Conservation (phyloP, 805 yeast genomes). For the Brettanomyces bruxellensis region DNA sequence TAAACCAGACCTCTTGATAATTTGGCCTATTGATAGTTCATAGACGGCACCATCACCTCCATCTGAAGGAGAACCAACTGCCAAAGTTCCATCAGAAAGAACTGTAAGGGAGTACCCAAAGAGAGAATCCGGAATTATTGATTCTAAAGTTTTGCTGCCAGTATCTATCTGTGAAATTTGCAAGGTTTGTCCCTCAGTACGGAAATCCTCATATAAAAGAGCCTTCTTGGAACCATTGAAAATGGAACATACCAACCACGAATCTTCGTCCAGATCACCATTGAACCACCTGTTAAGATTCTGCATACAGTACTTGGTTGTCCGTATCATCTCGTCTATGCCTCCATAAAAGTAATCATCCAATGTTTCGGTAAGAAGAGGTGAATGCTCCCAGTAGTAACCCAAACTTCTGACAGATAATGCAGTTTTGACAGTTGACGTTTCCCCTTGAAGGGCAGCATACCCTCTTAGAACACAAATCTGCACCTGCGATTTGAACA, state of each 20-base stretch:
- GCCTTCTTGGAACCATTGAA: background rate
- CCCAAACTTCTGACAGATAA: constrained; percentile 4
- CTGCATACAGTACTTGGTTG: constrained; percentile 30
- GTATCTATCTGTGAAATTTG: background rate
- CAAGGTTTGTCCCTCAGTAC: background rate
- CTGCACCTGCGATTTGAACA: constrained; percentile 26
- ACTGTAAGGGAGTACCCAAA: constrained; percentile 39
- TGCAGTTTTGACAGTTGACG: constrained; percentile 12
- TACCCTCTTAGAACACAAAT: constrained; percentile 50
- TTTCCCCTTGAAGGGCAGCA: constrained; percentile 41
- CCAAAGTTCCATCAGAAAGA: constrained; percentile 33
- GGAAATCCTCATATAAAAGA: background rate
- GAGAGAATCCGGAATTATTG: constrained; percentile 22
- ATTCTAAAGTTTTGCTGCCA: background rate
- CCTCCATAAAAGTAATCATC: constrained; percentile 49
- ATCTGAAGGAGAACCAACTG: constrained; percentile 44
- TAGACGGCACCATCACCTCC: constrained; percentile 35
- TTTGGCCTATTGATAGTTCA: constrained; percentile 30
- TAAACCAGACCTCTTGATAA: constrained; percentile 5
- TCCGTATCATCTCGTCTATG: constrained; percentile 33
- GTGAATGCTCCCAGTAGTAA: constrained; percentile 25
- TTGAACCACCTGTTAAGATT: constrained; percentile 34
- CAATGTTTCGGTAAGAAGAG: constrained; percentile 31
- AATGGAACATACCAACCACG: constrained; percentile 28
- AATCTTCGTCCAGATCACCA: constrained; percentile 12